These are phyloP conservation scores for Thermochaetoides thermophila DNA, from an alignment of 495 filamentous ascomycete species.

Conservation along the genomic window DNA sequence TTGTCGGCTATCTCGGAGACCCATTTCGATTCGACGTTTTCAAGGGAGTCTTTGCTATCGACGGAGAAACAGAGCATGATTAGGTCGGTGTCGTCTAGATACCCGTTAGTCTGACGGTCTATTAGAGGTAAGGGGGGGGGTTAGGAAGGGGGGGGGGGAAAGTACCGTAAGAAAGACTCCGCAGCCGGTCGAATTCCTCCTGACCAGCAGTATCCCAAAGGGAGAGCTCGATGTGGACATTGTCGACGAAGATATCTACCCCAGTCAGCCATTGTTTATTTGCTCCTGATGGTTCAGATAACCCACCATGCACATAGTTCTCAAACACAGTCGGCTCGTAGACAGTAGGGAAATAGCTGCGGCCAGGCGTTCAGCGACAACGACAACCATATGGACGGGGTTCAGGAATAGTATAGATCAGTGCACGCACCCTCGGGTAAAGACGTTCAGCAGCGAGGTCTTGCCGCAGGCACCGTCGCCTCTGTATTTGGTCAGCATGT, in stretches of 20 bases:
- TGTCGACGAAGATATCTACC: conserved; percentile 92
- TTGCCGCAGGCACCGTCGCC: conserved; percentile 97
- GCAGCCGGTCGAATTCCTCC: conserved; percentile 96
- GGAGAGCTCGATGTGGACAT: conserved; percentile 87
- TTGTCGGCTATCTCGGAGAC: conserved; percentile 95
- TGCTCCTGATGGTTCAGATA: too few species aligned
- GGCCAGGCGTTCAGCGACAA: too few species aligned
- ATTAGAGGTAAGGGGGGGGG: not conserved
- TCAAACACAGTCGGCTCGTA: conserved; percentile 99
- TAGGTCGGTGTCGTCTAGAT: conserved; percentile 69
- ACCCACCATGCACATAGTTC: conserved; percentile 93
- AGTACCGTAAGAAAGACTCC: conserved; percentile 75
- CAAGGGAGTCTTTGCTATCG: conserved; percentile 87
- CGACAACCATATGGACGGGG: too few species aligned
- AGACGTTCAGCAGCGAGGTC: conserved; percentile 93
- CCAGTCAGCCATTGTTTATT: conserved; percentile 7
- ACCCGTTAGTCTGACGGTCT: conserved; percentile 1
- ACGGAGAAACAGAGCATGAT: conserved; percentile 98
- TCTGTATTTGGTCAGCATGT: conserved; percentile 33
- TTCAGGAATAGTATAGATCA: conserved; percentile 1
- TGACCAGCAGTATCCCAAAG: conserved; percentile 98
- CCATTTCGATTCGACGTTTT: conserved; percentile 98
- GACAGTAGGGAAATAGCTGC: conserved; percentile 90
- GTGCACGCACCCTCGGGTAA: conserved; percentile 74
- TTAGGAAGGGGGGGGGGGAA: not conserved